Conservation (phyloP, 1,284 basidiomycete species). For the Cryptococcus jaspeensis region DNA sequence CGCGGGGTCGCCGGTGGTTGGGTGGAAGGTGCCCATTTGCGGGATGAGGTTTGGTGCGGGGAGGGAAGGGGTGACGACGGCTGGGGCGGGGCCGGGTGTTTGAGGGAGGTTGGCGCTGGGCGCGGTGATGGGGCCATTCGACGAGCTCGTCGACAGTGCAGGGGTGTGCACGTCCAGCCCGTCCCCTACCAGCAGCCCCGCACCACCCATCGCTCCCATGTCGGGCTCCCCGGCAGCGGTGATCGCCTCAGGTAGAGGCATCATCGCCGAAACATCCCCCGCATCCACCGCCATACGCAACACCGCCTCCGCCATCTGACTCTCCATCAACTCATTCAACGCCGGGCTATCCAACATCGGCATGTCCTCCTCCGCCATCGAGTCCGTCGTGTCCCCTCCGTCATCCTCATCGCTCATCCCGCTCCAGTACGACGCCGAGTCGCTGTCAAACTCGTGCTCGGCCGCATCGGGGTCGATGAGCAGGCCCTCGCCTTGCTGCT, state of each 20-base stretch:
- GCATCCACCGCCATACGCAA: constrained; percentile 14
- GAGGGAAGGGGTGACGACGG: constrained; percentile 6
- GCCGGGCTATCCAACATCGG: constrained; percentile 46
- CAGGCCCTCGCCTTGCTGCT: constrained; percentile 29
- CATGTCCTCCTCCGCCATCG: constrained; percentile 51
- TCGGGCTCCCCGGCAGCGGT: neutral
- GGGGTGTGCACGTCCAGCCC: constrained; percentile 17
- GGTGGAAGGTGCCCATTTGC: constrained; percentile 46
- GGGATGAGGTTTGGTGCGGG: constrained; percentile 7
- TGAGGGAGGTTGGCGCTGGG: constrained; percentile 9
- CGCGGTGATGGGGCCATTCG: constrained; percentile 9
- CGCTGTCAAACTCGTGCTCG: constrained; percentile 23
- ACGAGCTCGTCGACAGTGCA: constrained; percentile 26
- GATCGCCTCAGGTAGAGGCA: constrained; percentile 8
- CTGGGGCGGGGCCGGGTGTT: constrained; percentile 6
- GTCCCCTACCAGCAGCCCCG: neutral
- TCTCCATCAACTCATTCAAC: constrained; percentile 39
- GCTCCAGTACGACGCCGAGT: constrained; percentile 33
- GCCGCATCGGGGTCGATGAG: constrained; percentile 44
- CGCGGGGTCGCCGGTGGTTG: constrained; percentile 36
- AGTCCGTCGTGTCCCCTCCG: constrained; percentile 48
- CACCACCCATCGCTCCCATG: no score
- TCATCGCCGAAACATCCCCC: constrained; percentile 8
- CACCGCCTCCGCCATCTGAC: constrained; percentile 23
- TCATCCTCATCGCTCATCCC: constrained; percentile 39